Base-by-base conservation (phyloP, 73 alveolate species). In the Tetrahymena elliotti region DNA sequence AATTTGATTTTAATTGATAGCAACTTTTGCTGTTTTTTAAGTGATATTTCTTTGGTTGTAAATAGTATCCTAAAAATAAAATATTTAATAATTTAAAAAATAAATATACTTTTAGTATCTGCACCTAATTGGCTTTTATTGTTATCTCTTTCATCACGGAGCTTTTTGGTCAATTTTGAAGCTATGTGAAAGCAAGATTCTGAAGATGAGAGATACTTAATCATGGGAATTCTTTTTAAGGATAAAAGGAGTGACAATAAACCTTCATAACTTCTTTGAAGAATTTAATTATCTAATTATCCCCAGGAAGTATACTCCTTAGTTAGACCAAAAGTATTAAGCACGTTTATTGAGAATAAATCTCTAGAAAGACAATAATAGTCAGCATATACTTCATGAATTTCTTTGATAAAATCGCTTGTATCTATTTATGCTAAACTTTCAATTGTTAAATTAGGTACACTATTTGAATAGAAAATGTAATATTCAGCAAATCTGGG, bases 401-500 rank as follows among this genome's bases (percentile, higher is more conserved):
- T 38, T 88, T 94, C 40, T 88, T 94, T 94, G 37, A 94, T 83
- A 38, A 40, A 38, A 92, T 94, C 96, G 31, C 38, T 83, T 15
- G 82, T 84, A 94, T 94, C 96, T 3, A 94, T 94, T 94, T 94
- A 94, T 52, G 96, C 96, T 37, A 94, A 92, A 38, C 93, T 39
- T 84, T 94, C 96, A 88, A 94, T 94, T 33, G 82, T 84, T 22
- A 94, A 88, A 38, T 94, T 94, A 53, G 53, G 93, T 18, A 94
- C 36, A 34, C 93, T 88, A 39, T 94, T 94, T 27, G 96, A 84
- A 39, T 84, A 94, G 84, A 34, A 94, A 20, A 94, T 88, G 41
- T 94, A 94, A 20, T 94, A 94, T 94, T 94, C 96, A 84, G 95
- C 53, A 92, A 94, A 94, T 94, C 96, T 84, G 20, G 93, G 68